Evolutionary conservation across 2,329 filamentous ascomycete species (phyloP).

Genomic region (Exophiala aquamarina): DNA sequence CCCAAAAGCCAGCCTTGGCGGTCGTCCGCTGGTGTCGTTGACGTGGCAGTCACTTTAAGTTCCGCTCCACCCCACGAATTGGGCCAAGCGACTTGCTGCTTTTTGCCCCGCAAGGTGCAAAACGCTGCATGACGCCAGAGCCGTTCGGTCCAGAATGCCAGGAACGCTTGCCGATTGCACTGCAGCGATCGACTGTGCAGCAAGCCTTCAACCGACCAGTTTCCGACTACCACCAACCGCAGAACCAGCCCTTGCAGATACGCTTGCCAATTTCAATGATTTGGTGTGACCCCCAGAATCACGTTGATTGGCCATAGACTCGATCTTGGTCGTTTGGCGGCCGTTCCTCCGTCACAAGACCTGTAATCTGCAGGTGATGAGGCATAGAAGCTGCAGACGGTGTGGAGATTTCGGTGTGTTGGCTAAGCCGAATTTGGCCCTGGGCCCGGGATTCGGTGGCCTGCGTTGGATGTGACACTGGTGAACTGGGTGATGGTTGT

Average conservation of each 20-base stretch:
- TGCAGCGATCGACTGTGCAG: constrained; percentile 31
- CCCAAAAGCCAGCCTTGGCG: constrained; percentile 24
- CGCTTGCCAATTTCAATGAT: constrained; percentile 18
- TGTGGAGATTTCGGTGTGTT: constrained; percentile 20
- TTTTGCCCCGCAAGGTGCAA: constrained; percentile 29
- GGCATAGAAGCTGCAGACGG: constrained; percentile 21
- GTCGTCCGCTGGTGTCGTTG: constrained; percentile 20
- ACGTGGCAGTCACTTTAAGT: constrained; percentile 24
- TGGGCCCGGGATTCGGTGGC: constrained; percentile 4
- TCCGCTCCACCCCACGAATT: constrained; percentile 36
- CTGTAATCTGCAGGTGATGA: constrained; percentile 23
- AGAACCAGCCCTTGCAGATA: constrained; percentile 18
- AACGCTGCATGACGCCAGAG: constrained; percentile 26
- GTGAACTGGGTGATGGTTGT: no score
- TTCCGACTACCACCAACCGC: constrained; percentile 8
- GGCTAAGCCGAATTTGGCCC: constrained; percentile 19
- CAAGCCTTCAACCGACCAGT: constrained; percentile 12
- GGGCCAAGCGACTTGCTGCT: constrained; percentile 31
- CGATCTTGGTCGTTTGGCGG: constrained; percentile 7
- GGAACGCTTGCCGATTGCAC: constrained; percentile 14
- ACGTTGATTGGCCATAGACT: constrained; percentile 19
- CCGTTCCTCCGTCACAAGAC: constrained; percentile 19
- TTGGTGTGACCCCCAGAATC: constrained; percentile 17
- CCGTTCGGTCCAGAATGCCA: constrained; percentile 22
- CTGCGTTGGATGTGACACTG: no score